Base-by-base conservation (phyloP, 2,329 filamentous ascomycete species). In the Colletotrichum siamense region DNA sequence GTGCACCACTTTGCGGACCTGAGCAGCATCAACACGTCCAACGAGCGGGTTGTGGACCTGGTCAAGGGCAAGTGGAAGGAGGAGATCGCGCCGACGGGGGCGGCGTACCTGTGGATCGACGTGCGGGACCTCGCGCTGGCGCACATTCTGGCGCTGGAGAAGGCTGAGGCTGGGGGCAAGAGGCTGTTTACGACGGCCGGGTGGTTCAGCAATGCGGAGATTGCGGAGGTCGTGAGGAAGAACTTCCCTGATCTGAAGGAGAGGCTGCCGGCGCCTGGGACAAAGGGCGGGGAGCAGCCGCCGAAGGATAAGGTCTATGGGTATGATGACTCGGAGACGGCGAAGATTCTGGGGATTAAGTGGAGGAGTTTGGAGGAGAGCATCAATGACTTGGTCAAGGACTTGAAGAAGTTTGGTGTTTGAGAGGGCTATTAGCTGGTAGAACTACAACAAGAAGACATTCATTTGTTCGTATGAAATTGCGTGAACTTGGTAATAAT, bases 301-400 rank as follows among this genome's bases (percentile, higher is more conserved):
- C 81, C 85, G 4, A 82, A 82, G 73, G 83, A 83, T 5, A 79
- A 87, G 77, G 79, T 90, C 59, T 93, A 89, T 82, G 85, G 85
- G 76, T 90, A 88, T 73, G 89, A 94, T 81, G 94, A 92, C 81
- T 87, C 86, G 67, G 88, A 88, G 80, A 91, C 91, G 2, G 89
- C 88, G 30, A 88, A 91, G 80, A 79, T 93, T 63, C 82, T 95
- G 75, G 92, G 92, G 1, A 88, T 94, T 65, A 84, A 93, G 75
- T 95, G 91, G 87, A 91, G 86, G 77, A 82, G 85, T 6, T 80
- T 95, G 39, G 92, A 95, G 83, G 87, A 93, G 84, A 89, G 87
- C 32, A 87, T 94, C 32, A 86, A 89, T 8, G 94, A 95, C 80
- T 89, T 92, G 8, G 88, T 94, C 22, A 82, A 82, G 69, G 80